Evolutionary conservation across 2,329 filamentous ascomycete species (phyloP).

Genomic region (Pezicula radicicola): DNA sequence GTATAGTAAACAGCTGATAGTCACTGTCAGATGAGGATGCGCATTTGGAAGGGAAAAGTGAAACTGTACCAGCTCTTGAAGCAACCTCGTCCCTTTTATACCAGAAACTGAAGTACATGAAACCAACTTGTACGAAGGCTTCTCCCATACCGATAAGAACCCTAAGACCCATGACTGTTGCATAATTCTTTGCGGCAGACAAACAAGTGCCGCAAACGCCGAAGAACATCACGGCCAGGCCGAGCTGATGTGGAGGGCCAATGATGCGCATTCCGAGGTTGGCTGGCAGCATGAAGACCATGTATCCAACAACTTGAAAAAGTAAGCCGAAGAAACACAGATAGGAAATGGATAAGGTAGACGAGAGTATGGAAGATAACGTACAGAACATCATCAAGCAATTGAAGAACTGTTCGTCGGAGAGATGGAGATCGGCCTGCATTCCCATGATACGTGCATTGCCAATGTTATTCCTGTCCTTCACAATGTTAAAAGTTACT

Average conservation of each 20-base stretch:
- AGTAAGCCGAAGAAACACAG: not conserved
- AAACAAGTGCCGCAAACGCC: slow-evolving; percentile 12
- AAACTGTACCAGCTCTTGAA: slow-evolving; percentile 15
- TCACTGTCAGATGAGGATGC: no score
- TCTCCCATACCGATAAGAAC: slow-evolving; percentile 10
- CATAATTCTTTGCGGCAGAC: slow-evolving; percentile 6
- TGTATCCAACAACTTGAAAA: slow-evolving; percentile 9
- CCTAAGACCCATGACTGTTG: slow-evolving; percentile 9
- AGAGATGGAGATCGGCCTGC: slow-evolving; percentile 8
- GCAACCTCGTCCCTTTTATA: slow-evolving; percentile 17
- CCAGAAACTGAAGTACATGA: slow-evolving; percentile 16
- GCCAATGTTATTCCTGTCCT: slow-evolving; percentile 9
- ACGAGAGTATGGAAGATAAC: not conserved
- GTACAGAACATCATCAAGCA: slow-evolving; percentile 7
- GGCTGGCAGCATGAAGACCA: slow-evolving; percentile 7
- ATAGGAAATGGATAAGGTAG: not conserved
- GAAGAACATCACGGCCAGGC: slow-evolving; percentile 11
- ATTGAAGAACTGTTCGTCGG: slow-evolving; percentile 10
- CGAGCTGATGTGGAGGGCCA: slow-evolving; percentile 9
- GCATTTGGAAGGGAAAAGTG: no score
- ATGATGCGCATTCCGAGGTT: slow-evolving; percentile 8
- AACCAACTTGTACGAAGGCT: slow-evolving; percentile 6
- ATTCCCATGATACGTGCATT: slow-evolving; percentile 17
- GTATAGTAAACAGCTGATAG: slow-evolving; percentile 6
- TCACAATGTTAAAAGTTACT: not conserved